Base-by-base conservation (phyloP, 1,284 basidiomycete species). In the Mycena citricolor region DNA sequence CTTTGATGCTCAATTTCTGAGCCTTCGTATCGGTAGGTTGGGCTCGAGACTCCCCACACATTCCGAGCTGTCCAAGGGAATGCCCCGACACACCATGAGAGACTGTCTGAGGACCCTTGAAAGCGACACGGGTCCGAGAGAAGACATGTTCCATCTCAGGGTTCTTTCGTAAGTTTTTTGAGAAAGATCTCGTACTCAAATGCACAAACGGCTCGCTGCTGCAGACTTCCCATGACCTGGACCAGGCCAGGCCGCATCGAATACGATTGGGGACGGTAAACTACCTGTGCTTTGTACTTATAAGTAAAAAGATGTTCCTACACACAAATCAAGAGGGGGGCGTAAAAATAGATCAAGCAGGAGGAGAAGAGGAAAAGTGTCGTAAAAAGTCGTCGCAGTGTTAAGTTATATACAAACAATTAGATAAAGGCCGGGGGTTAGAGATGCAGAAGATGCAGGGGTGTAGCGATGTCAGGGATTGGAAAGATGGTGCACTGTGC, bases 1-100 rank as follows among this genome's bases (percentile, higher is more conserved):
- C 35, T n/a, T 54, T 7, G 36, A 51, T 13, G 52, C 52, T 4
- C 52, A 54, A 44, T 54, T 44, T 23, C 49, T 51, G 44, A 44
- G 22, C 21, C 30, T 7, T 48, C 42, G 52, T 47, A 53, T 6
- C 12, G 24, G 22, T 53, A 42, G 44, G 12, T 40, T 10, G 34
- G n/a, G n/a, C n/a, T n/a, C n/a, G n/a, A n/a, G n/a, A n/a, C n/a
- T n/a, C n/a, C n/a, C n/a, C n/a, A n/a, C n/a, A n/a, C n/a, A n/a
- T n/a, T n/a, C n/a, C n/a, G n/a, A n/a, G n/a, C n/a, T n/a, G n/a
- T n/a, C n/a, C n/a, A n/a, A n/a, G n/a, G n/a, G n/a, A n/a, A n/a
- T n/a, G n/a, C n/a, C n/a, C n/a, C n/a, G n/a, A n/a, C n/a, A n/a
- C n/a, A n/a, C n/a, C n/a, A n/a, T n/a, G n/a, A n/a, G n/a, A n/a